Evolutionary conservation across 163 green algal species (phyloP).

Genomic region (Scenedesmus sp.): DNA sequence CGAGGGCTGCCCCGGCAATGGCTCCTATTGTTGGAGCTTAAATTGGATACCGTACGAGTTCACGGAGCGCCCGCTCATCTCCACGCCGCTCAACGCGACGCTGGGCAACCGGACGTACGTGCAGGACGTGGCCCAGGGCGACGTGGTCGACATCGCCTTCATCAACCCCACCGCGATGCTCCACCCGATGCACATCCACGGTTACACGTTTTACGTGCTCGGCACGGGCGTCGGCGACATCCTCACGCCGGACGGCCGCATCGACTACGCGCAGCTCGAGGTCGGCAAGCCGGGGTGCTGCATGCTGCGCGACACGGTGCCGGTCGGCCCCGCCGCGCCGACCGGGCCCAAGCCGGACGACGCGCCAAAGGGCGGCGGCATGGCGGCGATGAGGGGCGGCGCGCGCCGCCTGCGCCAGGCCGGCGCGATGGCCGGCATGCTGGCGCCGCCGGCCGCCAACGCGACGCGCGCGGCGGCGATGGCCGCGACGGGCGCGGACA

Average conservation of each 20-base stretch:
- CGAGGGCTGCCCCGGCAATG: no score
- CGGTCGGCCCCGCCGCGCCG: constrained; percentile 11
- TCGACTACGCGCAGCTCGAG: neutral
- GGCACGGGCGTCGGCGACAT: constrained; percentile 12
- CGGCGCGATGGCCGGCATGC: neutral
- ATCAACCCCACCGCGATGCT: constrained; percentile 40
- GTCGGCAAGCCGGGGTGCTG: constrained; percentile 24
- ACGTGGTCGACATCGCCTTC: constrained; percentile 41
- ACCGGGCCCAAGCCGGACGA: no score
- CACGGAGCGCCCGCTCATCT: neutral
- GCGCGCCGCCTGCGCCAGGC: no score
- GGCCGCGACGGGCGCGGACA: no score
- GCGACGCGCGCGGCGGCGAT: no score
- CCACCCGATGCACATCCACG: constrained; percentile 50
- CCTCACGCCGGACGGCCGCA: neutral
- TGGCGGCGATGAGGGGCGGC: neutral
- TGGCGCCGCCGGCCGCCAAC: neutral
- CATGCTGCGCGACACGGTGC: constrained; percentile 17
- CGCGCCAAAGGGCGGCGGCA: neutral
- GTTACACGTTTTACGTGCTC: constrained; percentile 8
- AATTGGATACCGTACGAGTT: constrained; percentile 29
- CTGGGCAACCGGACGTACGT: constrained; percentile 2
- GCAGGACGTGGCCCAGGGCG: neutral
- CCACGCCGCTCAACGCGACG: neutral
- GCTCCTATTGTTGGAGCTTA: constrained; percentile 23